phyloP scores from a whole-genome alignment of 2,329 filamentous ascomycete genomes.

The Verticillium longisporum region DNA sequence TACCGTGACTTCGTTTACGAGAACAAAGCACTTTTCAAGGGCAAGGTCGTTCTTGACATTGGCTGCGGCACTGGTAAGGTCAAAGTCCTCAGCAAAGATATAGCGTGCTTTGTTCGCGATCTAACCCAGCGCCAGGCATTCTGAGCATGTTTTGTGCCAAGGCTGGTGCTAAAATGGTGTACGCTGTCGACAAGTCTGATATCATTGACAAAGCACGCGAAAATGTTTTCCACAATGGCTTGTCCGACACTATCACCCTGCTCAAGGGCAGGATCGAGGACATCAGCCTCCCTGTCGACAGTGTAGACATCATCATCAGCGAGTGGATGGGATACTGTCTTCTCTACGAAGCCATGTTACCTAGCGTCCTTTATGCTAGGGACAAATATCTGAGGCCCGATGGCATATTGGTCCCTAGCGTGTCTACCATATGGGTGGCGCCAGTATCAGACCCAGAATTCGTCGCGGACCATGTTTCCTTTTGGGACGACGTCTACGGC shows the following conservation, averaged over 20 bases:
- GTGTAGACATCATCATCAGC: constrained; percentile 91
- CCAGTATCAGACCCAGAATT: constrained; percentile 74
- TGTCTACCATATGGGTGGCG: constrained; percentile 75
- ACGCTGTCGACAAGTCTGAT: constrained; percentile 86
- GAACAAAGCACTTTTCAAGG: constrained; percentile 80
- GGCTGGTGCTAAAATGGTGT: constrained; percentile 78
- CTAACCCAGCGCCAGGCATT: constrained; percentile 50
- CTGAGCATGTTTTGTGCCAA: constrained; percentile 91
- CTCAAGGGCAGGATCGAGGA: constrained; percentile 85
- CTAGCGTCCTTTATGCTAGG: constrained; percentile 81
- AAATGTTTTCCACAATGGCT: constrained; percentile 75
- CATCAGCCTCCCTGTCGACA: constrained; percentile 65
- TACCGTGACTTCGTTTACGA: constrained; percentile 94
- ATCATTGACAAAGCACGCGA: constrained; percentile 84
- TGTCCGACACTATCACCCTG: constrained; percentile 68
- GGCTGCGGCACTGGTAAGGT: constrained; percentile 66
- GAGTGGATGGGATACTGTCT: constrained; percentile 98
- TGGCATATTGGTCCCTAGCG: constrained; percentile 80
- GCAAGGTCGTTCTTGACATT: constrained; percentile 84
- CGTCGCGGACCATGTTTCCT: constrained; percentile 68
- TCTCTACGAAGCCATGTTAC: constrained; percentile 92
- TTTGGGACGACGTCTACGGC: constrained; percentile 90
- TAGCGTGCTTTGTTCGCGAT: neutral
- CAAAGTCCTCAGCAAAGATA: neutral
- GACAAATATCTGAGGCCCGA: constrained; percentile 77